Evolutionary conservation across 2,329 filamentous ascomycete species (phyloP).

Genomic region (Ophioceras dolichostomum): DNA sequence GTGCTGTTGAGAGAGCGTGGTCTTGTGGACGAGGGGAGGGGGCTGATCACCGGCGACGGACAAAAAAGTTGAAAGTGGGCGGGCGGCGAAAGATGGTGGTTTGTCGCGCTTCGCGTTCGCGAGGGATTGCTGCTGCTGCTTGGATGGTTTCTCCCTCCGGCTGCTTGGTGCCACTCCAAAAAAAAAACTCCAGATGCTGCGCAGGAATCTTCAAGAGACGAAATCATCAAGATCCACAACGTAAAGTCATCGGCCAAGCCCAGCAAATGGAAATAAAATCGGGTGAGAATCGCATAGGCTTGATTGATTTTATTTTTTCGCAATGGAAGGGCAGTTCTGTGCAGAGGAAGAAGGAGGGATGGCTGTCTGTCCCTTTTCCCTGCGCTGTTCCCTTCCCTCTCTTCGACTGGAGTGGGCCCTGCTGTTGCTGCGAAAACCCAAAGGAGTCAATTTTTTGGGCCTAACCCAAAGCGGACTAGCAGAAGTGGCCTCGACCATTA

Average conservation of each 20-base stretch:
- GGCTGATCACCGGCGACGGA: no score
- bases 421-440: background rate
- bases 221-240: conserved; percentile 12
- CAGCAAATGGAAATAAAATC: no score
- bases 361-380: background rate
- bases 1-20: no score
- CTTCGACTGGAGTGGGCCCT: background rate
- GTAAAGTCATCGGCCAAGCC: conserved; percentile 3
- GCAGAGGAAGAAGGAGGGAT: background rate
- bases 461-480: conserved; percentile 1
- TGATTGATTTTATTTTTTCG: background rate
- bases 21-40: no score
- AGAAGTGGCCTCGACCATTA: background rate
- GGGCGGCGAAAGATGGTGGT: conserved; percentile 3
- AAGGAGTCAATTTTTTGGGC: background rate
- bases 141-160: background rate
- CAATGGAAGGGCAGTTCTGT: background rate
- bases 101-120: conserved; percentile 16
- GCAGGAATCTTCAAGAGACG: conserved; percentile 3
- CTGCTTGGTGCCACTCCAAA: conserved; percentile 9
- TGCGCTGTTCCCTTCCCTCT: background rate
- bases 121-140: conserved; percentile 3
- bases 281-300: background rate
- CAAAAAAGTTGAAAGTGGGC: background rate
- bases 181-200: no score